Base-by-base conservation (phyloP, 75 land plant genomes). In the Cupressus sempervirens region DNA sequence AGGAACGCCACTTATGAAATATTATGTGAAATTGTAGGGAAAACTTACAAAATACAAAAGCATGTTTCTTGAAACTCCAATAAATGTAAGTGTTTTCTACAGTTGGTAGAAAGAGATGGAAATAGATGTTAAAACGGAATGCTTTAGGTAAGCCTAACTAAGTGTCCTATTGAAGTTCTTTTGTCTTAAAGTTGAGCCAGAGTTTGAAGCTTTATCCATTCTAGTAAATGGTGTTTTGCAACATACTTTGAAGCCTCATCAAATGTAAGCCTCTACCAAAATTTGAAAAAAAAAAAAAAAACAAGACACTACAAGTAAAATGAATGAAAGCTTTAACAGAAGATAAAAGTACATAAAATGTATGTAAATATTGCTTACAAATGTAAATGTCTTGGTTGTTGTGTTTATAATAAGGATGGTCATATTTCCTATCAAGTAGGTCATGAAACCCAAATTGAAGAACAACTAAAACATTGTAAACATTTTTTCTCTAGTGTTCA, bases 401-500 rank as follows among this genome's bases (percentile, higher is more conserved):
- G 81, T 83, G 72, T 93, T 92, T 68, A 92, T 93, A 16, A 95
- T 88, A 70, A 95, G 93, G 76, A 89, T 95, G 74, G 95, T 93
- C 97, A 95, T 95, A 88, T 95, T 95, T 26, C 97, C 97, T 50
- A 95, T 95, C 11, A 95, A 41, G 85, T 95, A 95, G 10, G 97
- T 88, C 23, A 92, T 93, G 86, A 95, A 92, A 53, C 95, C 94
- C 62, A 95, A 90, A 88, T 95, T 95, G 88, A 93, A 87, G 26
- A 95, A 89, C 97, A 93, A 92, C 85, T 90, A 89, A 56, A 88
- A 70, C 7, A 90, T 87, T n/a, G 76, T 86, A 50, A 89, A 94
- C 11, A 88, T 12, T 86, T 88, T 94, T 85, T 94, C 95, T 26
- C 87, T 85, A 15, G 74, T 65, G 83, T 94, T 94, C 32, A 85